Evolutionary conservation across 2,329 filamentous ascomycete genomes (phyloP).

Genomic region (Trichoderma citrinoviride): DNA sequence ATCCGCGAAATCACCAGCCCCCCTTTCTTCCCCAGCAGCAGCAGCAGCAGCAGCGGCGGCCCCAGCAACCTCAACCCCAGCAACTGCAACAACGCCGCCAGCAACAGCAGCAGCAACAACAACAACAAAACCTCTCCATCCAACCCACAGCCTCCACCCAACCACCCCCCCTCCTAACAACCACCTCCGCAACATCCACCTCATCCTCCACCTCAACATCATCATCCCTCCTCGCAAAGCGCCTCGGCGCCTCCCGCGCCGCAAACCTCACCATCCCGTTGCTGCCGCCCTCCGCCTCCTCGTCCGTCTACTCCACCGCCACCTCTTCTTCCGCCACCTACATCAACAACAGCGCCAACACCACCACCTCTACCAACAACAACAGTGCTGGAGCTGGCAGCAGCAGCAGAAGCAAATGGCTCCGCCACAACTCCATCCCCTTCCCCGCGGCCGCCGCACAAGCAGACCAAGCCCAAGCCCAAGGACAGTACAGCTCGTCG

Average conservation of each 20-base stretch:
- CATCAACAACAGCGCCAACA: no score
- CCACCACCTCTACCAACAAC: no score
- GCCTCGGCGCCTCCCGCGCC: slow-evolving; percentile 50
- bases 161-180: slow-evolving; percentile 18
- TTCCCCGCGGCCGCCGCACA: no score
- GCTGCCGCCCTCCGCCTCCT: slow-evolving; percentile 27
- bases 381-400: no score
- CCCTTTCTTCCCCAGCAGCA: slow-evolving; percentile 16
- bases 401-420: slow-evolving; percentile 20
- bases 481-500: background rate
- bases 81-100: slow-evolving; percentile 20
- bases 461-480: no score
- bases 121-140: slow-evolving; percentile 25
- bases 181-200: slow-evolving; percentile 26
- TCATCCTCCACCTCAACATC: slow-evolving; percentile 38
- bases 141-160: slow-evolving; percentile 19
- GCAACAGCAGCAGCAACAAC: slow-evolving; percentile 25
- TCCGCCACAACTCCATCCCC: background rate
- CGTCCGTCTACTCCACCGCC: slow-evolving; percentile 23
- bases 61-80: slow-evolving; percentile 26
- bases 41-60: no score
- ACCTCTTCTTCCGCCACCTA: no score
- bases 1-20: slow-evolving; percentile 14
- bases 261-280: slow-evolving; percentile 46
- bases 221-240: slow-evolving; percentile 51